Conservation (phyloP, 805 yeast genomes). For the Ascoidea tarda region DNA sequence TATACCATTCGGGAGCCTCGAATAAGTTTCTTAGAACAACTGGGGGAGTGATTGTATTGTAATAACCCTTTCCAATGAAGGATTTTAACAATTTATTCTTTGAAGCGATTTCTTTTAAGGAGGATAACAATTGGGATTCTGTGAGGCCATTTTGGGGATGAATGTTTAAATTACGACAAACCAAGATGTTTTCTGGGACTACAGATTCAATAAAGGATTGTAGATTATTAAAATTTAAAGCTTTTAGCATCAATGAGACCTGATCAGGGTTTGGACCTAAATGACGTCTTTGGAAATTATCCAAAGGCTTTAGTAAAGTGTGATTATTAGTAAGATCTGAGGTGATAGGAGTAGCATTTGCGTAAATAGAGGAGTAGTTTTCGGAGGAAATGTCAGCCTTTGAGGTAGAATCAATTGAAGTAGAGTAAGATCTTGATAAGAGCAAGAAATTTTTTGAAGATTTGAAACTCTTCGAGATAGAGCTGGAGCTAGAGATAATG, state of each 20-base stretch:
- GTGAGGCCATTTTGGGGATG: conserved; percentile 63
- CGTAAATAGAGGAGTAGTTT: conserved; percentile 31
- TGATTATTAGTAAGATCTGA: too few relatives aligned
- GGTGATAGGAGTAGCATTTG: conserved; percentile 6
- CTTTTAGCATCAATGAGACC: conserved; percentile 48
- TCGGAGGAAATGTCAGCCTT: conserved; percentile 43
- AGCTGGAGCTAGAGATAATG: neutral
- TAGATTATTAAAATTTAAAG: conserved; percentile 52
- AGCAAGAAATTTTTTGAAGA: neutral
- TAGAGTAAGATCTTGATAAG: conserved; percentile 13
- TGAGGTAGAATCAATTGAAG: conserved; percentile 4
- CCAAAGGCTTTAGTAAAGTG: conserved; percentile 29
- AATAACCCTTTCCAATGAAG: conserved; percentile 89
- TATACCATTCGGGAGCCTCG: conserved; percentile 97
- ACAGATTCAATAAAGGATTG: conserved; percentile 58
- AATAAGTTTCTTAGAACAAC: conserved; percentile 86
- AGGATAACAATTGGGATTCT: conserved; percentile 66
- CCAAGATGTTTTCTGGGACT: conserved; percentile 64
- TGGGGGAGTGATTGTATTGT: conserved; percentile 80
- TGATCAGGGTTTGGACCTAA: conserved; percentile 65
- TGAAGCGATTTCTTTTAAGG: conserved; percentile 52
- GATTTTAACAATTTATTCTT: conserved; percentile 58
- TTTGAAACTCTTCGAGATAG: too few relatives aligned
- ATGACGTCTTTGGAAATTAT: conserved; percentile 83
- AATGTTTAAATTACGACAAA: conserved; percentile 51